Percentiles rank a stretch among this genome's conserved stretches.
Evolutionary conservation across 106 monocot genomes (phyloP).

Genomic region (Dioscorea zingiberensis): DNA sequence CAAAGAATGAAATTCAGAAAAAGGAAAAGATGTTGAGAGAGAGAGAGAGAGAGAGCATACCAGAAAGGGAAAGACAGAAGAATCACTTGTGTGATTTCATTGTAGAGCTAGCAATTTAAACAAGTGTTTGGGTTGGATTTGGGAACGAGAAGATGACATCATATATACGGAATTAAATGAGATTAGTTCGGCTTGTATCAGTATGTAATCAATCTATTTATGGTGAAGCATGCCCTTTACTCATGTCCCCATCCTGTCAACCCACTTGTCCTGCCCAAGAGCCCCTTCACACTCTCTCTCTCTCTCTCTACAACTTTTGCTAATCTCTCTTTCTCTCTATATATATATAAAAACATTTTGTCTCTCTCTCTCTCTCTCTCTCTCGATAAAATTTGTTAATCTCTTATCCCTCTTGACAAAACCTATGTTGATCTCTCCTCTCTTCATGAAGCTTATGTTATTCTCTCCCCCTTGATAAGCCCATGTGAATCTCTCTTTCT

Average conservation of each 20-base stretch:
- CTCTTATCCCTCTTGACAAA: too few relatives aligned
- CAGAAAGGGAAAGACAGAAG: background rate
- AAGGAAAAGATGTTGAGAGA: background rate
- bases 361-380: too few relatives aligned
- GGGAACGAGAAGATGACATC: background rate
- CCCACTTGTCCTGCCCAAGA: background rate
- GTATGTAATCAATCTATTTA: background rate
- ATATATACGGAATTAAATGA: background rate
- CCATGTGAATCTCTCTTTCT: too few relatives aligned
- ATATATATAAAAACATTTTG: too few relatives aligned
- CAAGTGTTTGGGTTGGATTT: background rate
- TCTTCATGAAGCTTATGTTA: too few relatives aligned
- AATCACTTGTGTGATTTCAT: background rate
- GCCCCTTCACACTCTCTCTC: too few relatives aligned
- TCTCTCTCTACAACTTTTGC: too few relatives aligned
- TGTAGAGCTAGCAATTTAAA: background rate
- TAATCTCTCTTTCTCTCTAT: too few relatives aligned
- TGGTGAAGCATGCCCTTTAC: background rate
- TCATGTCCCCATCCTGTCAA: background rate
- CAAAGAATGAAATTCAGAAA: background rate
- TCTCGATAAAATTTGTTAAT: too few relatives aligned
- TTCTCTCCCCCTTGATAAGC: too few relatives aligned
- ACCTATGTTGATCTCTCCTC: too few relatives aligned
- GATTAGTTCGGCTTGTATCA: too few relatives aligned
- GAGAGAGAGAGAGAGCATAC: background rate